Evolutionary conservation across 352 stramenopile species (phyloP), one percentile per base, ranked within the genome.

Genomic region (Phytophthora sojae): DNA sequence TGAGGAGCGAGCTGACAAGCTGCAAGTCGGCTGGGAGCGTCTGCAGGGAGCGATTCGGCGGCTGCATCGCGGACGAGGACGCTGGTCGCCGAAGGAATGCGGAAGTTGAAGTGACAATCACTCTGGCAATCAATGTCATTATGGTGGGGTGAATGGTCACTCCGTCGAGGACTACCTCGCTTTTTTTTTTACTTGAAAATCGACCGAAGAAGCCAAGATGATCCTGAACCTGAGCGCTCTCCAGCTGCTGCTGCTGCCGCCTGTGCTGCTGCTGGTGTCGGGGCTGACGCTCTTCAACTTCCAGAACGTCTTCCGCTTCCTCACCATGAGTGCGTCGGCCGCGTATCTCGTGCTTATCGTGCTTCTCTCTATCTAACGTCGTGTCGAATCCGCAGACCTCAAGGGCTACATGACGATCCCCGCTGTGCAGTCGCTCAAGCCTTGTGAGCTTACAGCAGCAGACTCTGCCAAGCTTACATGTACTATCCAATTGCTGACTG

Each of bases 211-310:
- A 23, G 17, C 45, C 17, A 35, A 37, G 61, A 82, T 86, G 79
- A 74, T 87, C 52, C 70, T 88, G 57, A 76, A 77, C 57, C 21
- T 86, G 76, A 81, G 70, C 47, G 53, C 90, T 25, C 72, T 83
- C 52, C 85, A 95, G 59, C 67, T 93, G 49, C 71, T 93, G 60
- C 72, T 95, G 61, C 68, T 94, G 75, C 86, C 88, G 72, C 82
- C 86, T 55, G 56, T 93, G 61, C 66, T 94, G 79, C 76, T 94
- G 57, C 39, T 95, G 30, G 72, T 80, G 14, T 82, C 86, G 61
- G 79, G 77, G 25, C 68, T 94, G 21, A 80, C 86, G 80, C 84
- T 95, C 61, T 91, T 92, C 61, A 89, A 86, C 73, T 95, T 94
- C 77, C 87, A 95, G 76, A 89, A 89, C 49, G 68, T 89, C 53